Base-by-base conservation (phyloP, 768 basidiomycete species). In the Tephrocybe sp. region DNA sequence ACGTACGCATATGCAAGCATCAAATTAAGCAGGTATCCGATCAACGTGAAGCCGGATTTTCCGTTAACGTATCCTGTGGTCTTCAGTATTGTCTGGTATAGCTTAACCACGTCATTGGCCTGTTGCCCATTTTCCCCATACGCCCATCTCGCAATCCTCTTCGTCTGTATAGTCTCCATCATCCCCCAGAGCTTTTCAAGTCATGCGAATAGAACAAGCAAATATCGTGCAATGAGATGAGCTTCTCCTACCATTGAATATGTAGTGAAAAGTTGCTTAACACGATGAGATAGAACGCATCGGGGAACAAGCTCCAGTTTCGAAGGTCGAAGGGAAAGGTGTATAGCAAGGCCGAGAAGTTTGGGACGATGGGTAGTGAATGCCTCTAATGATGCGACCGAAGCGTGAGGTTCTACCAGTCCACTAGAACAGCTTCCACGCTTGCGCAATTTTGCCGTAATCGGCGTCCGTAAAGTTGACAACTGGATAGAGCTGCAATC, bases 341-440 rank as follows among this genome's bases (percentile, higher is more conserved):
- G 46, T 7, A 48, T 15, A 23, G 26, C 36, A 8, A 48, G 32
- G 25, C 11, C 11, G 3, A 20, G 41, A 15, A 48, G 46, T 15
- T 48, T 40, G 3, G 52, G 41, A n/a, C 40, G 44, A 20, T 43
- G 26, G 20, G 30, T 38, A 5, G 41, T 42, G 21, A 54, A 44
- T 11, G 41, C 40, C 41, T 48, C 36, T 36, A 48, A 36, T 6
- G 47, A 48, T 21, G 25, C 25, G 20, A 38, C 26, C 14, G 34
- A 44, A 9, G 26, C 24, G 17, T 30, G 23, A 37, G 46, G 46
- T 18, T 17, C 36, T 10, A 6, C 7, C 5, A 10, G 9, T 9
- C 34, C 21, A 3, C 2, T 6, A 24, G 38, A 54, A 9, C 18
- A 14, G n/a, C n/a, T 34, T 26, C 48, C 48, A 49, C 7, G 40